These are phyloP conservation scores for Tulasnella sp. DNA, from an alignment of 768 basidiomycete genomes.

Conservation along the genomic window DNA sequence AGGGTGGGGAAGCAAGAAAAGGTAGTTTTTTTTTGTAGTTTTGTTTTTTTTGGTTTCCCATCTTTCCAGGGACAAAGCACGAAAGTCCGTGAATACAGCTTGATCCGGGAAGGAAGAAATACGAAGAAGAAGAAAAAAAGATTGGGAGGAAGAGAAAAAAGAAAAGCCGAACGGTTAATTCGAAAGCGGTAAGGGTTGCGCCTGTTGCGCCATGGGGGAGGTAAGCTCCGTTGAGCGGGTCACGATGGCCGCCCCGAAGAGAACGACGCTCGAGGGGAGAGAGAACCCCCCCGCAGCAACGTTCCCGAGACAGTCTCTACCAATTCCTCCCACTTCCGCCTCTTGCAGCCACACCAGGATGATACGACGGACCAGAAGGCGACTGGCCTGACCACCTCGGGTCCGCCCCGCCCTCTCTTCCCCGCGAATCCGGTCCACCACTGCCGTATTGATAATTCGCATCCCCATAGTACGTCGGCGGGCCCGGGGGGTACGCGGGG, in stretches of 20 bases:
- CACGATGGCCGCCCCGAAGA: too few species aligned
- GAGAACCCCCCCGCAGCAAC: too few species aligned
- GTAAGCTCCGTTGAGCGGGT: too few species aligned
- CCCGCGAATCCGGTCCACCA: background rate
- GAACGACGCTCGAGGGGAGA: too few species aligned
- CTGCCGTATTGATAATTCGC: background rate
- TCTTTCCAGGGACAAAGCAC: background rate
- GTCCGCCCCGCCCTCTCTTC: background rate
- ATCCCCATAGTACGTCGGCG: constrained; percentile 9
- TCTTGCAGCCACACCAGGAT: background rate
- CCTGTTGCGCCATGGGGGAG: too few species aligned
- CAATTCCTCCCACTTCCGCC: background rate
- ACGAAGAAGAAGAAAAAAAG: too few species aligned
- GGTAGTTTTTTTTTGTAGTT: too few species aligned
- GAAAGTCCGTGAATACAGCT: background rate
- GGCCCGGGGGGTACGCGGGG: constrained; percentile 8
- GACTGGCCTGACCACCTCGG: background rate
- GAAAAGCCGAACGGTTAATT: too few species aligned
- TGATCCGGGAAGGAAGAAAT: background rate
- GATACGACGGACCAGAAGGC: background rate
- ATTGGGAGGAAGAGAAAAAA: background rate
- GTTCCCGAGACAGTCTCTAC: background rate
- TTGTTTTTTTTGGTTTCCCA: too few species aligned
- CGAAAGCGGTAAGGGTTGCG: too few species aligned
- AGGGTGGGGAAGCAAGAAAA: background rate